Evolutionary conservation across 2,329 filamentous ascomycete genomes (phyloP), one percentile per base, ranked within the genome.

Genomic region (Colletotrichum cordylinicola): DNA sequence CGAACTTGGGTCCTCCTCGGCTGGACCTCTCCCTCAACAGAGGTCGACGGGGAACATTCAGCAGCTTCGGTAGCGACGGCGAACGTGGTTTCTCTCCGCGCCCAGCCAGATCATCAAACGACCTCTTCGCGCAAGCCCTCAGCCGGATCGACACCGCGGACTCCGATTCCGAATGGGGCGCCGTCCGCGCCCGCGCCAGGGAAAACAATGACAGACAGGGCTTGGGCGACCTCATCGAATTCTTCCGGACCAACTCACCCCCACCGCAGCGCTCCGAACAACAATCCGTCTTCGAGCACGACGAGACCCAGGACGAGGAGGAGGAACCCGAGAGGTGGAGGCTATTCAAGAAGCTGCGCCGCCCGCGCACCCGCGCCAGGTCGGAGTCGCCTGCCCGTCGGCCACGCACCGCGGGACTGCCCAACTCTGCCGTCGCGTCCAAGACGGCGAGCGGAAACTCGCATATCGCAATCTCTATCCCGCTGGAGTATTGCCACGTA

Each of bases 401-500:
- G 10, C 69, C 72, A 27, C 37, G 52, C n/a, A 72, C 66, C 35
- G 82, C 80, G 68, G 64, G 73, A 21, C 84, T 92, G 5, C 90
- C 90, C 10, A 90, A 92, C 79, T 88, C 88, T 29, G 90, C 90
- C 15, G 85, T 92, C 16, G 88, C 89, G 6, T 88, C 89, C 9
- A 88, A 83, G 43, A 92, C 90, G 0, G 88, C 82, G 8, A 87
- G 84, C 4, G 91, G 91, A 2, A 85, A 90, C 79, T 86, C 89
- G 6, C 89, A 92, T 78, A 92, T 93, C 77, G 90, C 90, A 74
- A 92, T 92, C 67, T 91, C 90, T 0, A 91, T 92, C 60, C 91
- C 91, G 2, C 75, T 88, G 15, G 86, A 90, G 77, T 83, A 90
- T 73, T 87, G 86, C 7, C 86, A 89, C 27, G 82, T 88, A 58